Evolutionary conservation across 2,329 filamentous ascomycete genomes (phyloP).

Genomic region (Aspergillus fumigatiaffinis): DNA sequence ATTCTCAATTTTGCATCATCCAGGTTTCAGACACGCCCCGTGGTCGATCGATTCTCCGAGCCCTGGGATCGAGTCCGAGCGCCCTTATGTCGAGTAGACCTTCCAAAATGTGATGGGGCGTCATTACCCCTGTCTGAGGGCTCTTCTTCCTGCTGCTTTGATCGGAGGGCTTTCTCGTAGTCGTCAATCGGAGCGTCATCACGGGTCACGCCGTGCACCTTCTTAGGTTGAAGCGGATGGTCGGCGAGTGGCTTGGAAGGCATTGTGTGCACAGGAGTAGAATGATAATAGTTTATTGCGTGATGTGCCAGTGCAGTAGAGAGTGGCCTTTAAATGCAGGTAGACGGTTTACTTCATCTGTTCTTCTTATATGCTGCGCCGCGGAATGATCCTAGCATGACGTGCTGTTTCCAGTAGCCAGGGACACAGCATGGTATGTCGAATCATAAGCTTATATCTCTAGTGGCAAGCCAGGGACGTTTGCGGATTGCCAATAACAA

Average conservation of each 20-base stretch:
- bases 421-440: neutral
- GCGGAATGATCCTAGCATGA: neutral
- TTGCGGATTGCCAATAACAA: no score
- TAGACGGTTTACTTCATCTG: neutral
- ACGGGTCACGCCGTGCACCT: neutral
- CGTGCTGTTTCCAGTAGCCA: neutral
- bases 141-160: neutral
- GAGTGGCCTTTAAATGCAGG: neutral
- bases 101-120: neutral
- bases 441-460: neutral
- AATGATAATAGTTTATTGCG: neutral
- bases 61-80: neutral
- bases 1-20: neutral
- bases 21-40: neutral
- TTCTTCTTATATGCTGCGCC: neutral
- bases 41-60: neutral
- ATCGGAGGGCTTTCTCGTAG: neutral
- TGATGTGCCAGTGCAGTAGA: neutral
- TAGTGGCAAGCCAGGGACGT: no score
- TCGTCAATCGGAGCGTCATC: slow-evolving; percentile 1
- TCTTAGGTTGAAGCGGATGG: neutral
- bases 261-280: neutral
- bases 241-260: neutral
- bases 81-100: neutral
- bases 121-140: neutral